Percentiles rank a stretch among this genome's conserved stretches.
Conservation (phyloP, 2,329 filamentous ascomycete genomes). For the Colletotrichum cereale region DNA sequence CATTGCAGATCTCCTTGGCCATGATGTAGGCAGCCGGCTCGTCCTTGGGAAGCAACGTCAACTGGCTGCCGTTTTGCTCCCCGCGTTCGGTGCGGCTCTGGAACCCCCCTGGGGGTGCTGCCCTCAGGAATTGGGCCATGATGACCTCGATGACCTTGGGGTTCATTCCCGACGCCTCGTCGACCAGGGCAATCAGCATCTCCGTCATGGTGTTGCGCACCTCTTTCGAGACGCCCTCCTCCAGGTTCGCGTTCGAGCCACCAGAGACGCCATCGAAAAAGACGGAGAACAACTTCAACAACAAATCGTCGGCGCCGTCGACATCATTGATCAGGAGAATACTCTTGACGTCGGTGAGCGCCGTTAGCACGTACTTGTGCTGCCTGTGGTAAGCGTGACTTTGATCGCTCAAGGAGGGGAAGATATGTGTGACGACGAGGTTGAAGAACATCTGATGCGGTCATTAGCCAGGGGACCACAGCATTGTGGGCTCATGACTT, state of each 20-base stretch:
- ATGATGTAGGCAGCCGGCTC: conserved; percentile 95
- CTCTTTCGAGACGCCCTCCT: conserved; percentile 90
- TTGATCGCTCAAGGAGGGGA: conserved; percentile 88
- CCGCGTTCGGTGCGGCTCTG: conserved; percentile 64
- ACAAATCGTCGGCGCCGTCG: conserved; percentile 82
- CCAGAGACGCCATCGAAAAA: conserved; percentile 94
- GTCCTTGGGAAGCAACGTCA: conserved; percentile 85
- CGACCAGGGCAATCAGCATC: conserved; percentile 85
- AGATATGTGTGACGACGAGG: conserved; percentile 84
- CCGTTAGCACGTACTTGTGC: conserved; percentile 90
- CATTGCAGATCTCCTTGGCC: conserved; percentile 93
- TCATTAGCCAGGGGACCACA: conserved; percentile 20
- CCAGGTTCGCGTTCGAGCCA: conserved; percentile 78
- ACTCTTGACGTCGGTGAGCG: conserved; percentile 92
- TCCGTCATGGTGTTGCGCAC: conserved; percentile 93
- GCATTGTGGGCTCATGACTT: conserved; percentile 44
- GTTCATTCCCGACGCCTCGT: conserved; percentile 84
- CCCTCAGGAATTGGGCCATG: conserved; percentile 93
- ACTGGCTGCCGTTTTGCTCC: conserved; percentile 80
- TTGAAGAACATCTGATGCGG: conserved; percentile 87
- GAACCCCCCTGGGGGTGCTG: conserved; percentile 75
- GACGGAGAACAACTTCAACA: conserved; percentile 84
- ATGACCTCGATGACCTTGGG: conserved; percentile 90
- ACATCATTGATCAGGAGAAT: conserved; percentile 92
- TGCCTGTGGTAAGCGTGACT: conserved; percentile 92